Conservation (phyloP, 2,329 filamentous ascomycete genomes). For the Neophaeococcomyces mojaviensis region DNA sequence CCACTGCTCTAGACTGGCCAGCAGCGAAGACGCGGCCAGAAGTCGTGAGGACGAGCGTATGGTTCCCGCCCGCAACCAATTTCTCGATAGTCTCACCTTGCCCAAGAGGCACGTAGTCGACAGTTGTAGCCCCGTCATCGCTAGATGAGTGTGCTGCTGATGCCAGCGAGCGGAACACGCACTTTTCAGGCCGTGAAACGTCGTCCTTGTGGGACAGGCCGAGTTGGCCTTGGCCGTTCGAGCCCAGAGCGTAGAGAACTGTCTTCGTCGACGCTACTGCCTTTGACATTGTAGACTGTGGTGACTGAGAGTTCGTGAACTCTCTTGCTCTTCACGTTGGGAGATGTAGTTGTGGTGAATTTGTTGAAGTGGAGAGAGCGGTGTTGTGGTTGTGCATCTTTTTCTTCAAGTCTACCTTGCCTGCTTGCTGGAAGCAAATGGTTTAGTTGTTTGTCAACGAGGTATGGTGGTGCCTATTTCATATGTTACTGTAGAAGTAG, state of each 20-base stretch:
- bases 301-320: too few relatives aligned
- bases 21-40: constrained; percentile 56
- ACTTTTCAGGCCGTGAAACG: constrained; percentile 57
- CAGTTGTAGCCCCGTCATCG: constrained; percentile 31
- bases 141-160: constrained; percentile 27
- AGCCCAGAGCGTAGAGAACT: constrained; percentile 59
- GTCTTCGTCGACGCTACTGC: not conserved
- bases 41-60: constrained; percentile 65
- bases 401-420: too few relatives aligned
- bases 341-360: too few relatives aligned
- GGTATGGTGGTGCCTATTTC: too few relatives aligned
- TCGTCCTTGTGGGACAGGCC: constrained; percentile 65
- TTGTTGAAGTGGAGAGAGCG: too few relatives aligned
- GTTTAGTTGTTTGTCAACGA: too few relatives aligned
- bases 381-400: too few relatives aligned
- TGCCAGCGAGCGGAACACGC: constrained; percentile 43
- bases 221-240: constrained; percentile 69
- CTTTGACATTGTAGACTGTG: too few relatives aligned
- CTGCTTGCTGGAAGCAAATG: too few relatives aligned
- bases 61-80: constrained; percentile 69
- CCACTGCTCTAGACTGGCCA: constrained; percentile 37
- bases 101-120: constrained; percentile 28
- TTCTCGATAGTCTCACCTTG: constrained; percentile 15
- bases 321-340: too few relatives aligned
- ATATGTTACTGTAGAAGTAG: too few relatives aligned